These are phyloP conservation scores for Kwoniella sp. DNA, from an alignment of 768 basidiomycete genomes.

Conservation along the genomic window DNA sequence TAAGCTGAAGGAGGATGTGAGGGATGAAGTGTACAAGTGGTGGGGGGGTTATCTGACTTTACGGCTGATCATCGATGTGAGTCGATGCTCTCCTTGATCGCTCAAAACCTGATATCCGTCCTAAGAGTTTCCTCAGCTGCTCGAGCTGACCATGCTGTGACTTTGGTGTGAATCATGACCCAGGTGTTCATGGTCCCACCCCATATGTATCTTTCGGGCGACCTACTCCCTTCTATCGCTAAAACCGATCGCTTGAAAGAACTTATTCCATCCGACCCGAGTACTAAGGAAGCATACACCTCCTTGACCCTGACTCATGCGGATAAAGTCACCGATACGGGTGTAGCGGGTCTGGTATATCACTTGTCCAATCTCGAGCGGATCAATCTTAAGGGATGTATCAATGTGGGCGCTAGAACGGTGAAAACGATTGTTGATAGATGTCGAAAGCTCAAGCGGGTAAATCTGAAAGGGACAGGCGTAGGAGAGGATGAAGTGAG, in stretches of 20 bases:
- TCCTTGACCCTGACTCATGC: constrained; percentile 31
- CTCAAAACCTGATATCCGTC: too few relatives aligned
- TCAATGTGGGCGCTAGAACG: constrained; percentile 15
- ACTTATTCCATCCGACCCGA: constrained; percentile 17
- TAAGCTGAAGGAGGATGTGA: constrained; percentile 37
- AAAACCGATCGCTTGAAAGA: constrained; percentile 26
- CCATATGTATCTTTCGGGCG: constrained; percentile 29
- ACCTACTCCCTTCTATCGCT: constrained; percentile 32
- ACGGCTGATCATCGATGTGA: constrained; percentile 34
- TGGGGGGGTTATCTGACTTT: constrained; percentile 37
- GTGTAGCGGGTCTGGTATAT: constrained; percentile 36
- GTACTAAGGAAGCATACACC: constrained; percentile 5
- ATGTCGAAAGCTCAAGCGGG: constrained; percentile 20
- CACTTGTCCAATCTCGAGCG: constrained; percentile 34
- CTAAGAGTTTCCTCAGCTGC: too few relatives aligned
- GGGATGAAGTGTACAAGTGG: constrained; percentile 33
- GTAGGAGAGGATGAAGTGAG: constrained; percentile 30
- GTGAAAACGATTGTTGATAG: constrained; percentile 30
- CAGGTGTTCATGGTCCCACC: constrained; percentile 36
- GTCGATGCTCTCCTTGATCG: too few relatives aligned
- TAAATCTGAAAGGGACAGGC: constrained; percentile 45
- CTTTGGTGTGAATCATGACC: too few relatives aligned
- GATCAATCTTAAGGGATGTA: constrained; percentile 44
- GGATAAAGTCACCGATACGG: constrained; percentile 30
- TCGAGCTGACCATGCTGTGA: too few relatives aligned